phyloP scores from a whole-genome alignment of 2,329 filamentous ascomycete species.

The Nigrospora osmanthi region DNA sequence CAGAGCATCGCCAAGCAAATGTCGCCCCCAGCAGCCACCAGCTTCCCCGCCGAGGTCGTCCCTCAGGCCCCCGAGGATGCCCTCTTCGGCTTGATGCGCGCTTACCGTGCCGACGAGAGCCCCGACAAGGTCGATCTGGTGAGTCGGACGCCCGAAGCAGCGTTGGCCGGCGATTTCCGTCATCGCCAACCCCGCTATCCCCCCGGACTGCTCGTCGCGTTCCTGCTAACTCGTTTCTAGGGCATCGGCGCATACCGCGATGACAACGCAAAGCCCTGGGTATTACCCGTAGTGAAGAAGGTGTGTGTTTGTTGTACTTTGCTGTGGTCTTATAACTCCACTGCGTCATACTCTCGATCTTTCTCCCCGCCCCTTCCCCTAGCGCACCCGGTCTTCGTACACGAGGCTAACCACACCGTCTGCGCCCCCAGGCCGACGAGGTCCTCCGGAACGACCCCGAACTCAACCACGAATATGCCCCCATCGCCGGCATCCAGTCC shows the following conservation, averaged over 20 bases:
- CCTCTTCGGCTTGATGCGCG: slow-evolving; percentile 86
- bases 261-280: slow-evolving; percentile 93
- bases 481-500: slow-evolving; percentile 78
- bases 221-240: slow-evolving; percentile 22
- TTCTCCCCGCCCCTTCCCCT: background rate
- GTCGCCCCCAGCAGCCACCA: slow-evolving; percentile 53
- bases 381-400: background rate
- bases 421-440: slow-evolving; percentile 67
- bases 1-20: slow-evolving; percentile 64
- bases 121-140: slow-evolving; percentile 88
- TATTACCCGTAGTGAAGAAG: slow-evolving; percentile 93
- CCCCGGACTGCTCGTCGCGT: background rate
- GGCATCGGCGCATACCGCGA: slow-evolving; percentile 91
- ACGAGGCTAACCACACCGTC: background rate
- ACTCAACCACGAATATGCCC: slow-evolving; percentile 96
- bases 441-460: slow-evolving; percentile 81
- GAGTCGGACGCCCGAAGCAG: slow-evolving; percentile 21
- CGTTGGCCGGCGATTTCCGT: slow-evolving; percentile 3
- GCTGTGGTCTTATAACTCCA: slow-evolving; percentile 2
- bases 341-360: background rate
- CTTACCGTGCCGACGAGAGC: slow-evolving; percentile 71
- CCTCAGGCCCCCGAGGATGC: slow-evolving; percentile 91
- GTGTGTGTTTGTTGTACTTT: slow-evolving; percentile 38
- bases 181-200: slow-evolving; percentile 4
- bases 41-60: slow-evolving; percentile 69